phyloP scores from a whole-genome alignment of 257 asterid genomes.

The Fraxinus anomala region DNA sequence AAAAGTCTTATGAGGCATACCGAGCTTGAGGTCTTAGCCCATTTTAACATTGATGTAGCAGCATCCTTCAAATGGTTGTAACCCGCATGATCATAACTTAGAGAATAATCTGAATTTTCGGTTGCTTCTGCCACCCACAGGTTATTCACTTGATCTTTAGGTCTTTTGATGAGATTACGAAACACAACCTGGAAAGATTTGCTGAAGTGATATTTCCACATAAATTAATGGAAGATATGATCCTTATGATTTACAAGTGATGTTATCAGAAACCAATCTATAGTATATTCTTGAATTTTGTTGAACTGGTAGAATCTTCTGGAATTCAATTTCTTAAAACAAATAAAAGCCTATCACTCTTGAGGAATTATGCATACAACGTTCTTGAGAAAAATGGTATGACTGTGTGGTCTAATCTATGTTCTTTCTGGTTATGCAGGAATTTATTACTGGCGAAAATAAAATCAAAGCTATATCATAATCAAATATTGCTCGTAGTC shows the following conservation, averaged over 20 bases:
- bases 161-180: conserved; percentile 79
- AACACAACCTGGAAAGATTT: conserved; percentile 70
- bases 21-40: conserved; percentile 64
- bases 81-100: conserved; percentile 51
- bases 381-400: background rate
- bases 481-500: background rate
- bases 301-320: conserved; percentile 2
- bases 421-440: background rate
- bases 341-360: background rate
- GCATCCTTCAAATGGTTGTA: conserved; percentile 60
- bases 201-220: background rate
- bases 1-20: conserved; percentile 41
- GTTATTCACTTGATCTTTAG: conserved; percentile 63
- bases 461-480: background rate
- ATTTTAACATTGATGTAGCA: conserved; percentile 60
- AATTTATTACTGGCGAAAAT: background rate
- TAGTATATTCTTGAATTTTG: background rate
- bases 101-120: conserved; percentile 71
- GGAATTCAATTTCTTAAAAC: background rate
- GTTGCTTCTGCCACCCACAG: conserved; percentile 97
- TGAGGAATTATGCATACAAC: background rate
- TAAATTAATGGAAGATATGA: background rate
- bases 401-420: background rate
- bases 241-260: background rate
- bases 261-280: background rate